Base-by-base conservation (phyloP, 768 basidiomycete species). In the Steccherinum ochraceum region DNA sequence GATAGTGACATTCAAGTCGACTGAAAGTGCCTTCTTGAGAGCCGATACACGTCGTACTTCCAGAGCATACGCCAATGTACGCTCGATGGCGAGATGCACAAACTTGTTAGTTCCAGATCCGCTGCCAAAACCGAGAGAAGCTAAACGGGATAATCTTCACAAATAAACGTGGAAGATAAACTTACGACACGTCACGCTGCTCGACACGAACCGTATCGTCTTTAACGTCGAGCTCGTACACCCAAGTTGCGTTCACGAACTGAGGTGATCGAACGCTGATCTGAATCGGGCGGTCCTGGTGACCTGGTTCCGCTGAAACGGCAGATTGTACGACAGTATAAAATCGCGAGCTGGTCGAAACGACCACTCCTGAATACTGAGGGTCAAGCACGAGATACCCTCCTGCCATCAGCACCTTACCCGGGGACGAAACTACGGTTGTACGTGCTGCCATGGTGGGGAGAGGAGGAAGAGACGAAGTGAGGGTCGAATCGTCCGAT, bases 351-450 rank as follows among this genome's bases (percentile, higher is more conserved):
- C 91, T 91, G 13, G 95, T 93, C 0, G 93, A 90, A 42, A 98
- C 78, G 42, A 94, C 93, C 52, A 90, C 69, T 46, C 95, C 96
- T 24, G 86, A 81, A 64, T 89, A 92, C 4, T 76, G 70, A 18
- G 81, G 84, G 67, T 98, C 93, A 54, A 98, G 86, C 24, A 99
- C 92, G 56, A 99, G 88, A 71, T 98, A 99, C 1, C 96, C 96
- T 2, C 96, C 96, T 10, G 94, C 92, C 49, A 96, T 67, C 50
- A 99, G 79, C 46, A 96, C 94, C 69, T 99, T 99, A 55, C 95
- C 95, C 10, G 95, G 90, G 1, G 93, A 81, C 26, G 94, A 97
- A 54, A 96, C 80, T 47, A 87, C 77, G 24, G 88, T 91, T 30
- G 64, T 40, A 44, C 78, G 5, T 5, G 41, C 21, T 18, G 19